Conservation (phyloP, 352 stramenopile species). For the Globisporangium mamillatum region DNA sequence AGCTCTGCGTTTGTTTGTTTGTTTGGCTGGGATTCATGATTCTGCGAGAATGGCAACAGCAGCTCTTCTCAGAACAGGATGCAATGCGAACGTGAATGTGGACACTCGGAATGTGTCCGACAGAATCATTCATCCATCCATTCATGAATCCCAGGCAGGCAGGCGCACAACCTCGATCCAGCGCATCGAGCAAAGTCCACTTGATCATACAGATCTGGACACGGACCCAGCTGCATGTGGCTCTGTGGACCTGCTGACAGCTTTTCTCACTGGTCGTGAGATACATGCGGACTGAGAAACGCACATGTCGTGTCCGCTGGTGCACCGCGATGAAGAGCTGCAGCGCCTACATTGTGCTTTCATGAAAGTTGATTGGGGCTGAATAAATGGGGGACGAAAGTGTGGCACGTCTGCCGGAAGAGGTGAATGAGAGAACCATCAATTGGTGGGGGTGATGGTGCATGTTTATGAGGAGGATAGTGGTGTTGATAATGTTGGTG, state of each 20-base stretch:
- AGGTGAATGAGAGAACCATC: too few relatives aligned
- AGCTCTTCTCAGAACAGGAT: not conserved
- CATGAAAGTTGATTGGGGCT: not conserved
- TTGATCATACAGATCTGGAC: too few relatives aligned
- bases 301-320: not conserved
- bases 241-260: too few relatives aligned
- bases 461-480: not conserved
- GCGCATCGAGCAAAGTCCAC: too few relatives aligned
- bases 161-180: too few relatives aligned
- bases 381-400: not conserved
- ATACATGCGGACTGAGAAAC: not conserved
- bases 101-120: too few relatives aligned
- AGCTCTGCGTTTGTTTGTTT: not conserved
- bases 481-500: not conserved
- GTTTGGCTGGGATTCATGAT: not conserved
- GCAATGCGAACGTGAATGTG: too few relatives aligned
- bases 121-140: too few relatives aligned
- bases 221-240: too few relatives aligned
- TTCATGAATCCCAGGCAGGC: too few relatives aligned
- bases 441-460: not conserved
- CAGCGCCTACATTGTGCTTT: too few relatives aligned
- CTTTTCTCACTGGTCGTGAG: not conserved
- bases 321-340: not conserved
- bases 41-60: not conserved
- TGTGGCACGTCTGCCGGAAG: too few relatives aligned